A percentile compares a stretch with the other conserved stretches of the same genome.
These are phyloP conservation scores for Agaricus sinodeliciosus DNA, from an alignment of 768 basidiomycete species.

Conservation along the genomic window DNA sequence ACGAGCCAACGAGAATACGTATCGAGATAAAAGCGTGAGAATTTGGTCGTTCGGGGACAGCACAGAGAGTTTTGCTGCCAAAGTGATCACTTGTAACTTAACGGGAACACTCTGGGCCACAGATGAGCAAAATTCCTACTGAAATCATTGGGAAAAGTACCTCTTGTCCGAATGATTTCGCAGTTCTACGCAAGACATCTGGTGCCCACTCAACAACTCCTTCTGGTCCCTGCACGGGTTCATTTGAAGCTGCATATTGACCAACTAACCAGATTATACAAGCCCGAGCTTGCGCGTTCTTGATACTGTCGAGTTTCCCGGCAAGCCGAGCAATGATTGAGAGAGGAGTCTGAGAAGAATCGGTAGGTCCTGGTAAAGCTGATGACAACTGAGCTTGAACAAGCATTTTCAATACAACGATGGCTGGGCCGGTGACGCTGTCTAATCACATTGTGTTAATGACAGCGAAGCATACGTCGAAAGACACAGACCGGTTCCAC, in stretches of 20 bases:
- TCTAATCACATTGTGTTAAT: slow-evolving; percentile 35
- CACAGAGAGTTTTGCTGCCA: slow-evolving; percentile 81
- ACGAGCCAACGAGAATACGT: slow-evolving; percentile 78
- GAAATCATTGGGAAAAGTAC: slow-evolving; percentile 28
- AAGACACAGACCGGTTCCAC: slow-evolving; percentile 51
- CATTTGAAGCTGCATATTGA: slow-evolving; percentile 58
- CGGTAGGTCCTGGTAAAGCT: slow-evolving; percentile 19
- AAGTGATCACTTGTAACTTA: slow-evolving; percentile 78
- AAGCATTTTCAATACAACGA: slow-evolving; percentile 80
- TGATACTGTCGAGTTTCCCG: slow-evolving; percentile 69
- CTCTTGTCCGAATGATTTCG: slow-evolving; percentile 68
- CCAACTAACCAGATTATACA: slow-evolving; percentile 93
- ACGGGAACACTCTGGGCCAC: slow-evolving; percentile 47
- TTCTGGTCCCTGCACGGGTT: slow-evolving; percentile 32
- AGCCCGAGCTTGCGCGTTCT: slow-evolving; percentile 74
- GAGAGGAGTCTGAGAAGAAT: slow-evolving; percentile 34
- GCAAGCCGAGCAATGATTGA: slow-evolving; percentile 78
- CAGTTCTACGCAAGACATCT: slow-evolving; percentile 78
- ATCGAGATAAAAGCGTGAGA: slow-evolving; percentile 50
- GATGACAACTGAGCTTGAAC: slow-evolving; percentile 59
- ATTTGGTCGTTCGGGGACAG: slow-evolving; percentile 49
- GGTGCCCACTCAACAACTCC: slow-evolving; percentile 78
- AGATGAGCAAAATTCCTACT: neutral
- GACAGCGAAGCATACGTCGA: neutral
- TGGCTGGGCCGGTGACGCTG: slow-evolving; percentile 68